Conservation (phyloP, 1,139 yeast species). For the Pneumocystis murina region DNA sequence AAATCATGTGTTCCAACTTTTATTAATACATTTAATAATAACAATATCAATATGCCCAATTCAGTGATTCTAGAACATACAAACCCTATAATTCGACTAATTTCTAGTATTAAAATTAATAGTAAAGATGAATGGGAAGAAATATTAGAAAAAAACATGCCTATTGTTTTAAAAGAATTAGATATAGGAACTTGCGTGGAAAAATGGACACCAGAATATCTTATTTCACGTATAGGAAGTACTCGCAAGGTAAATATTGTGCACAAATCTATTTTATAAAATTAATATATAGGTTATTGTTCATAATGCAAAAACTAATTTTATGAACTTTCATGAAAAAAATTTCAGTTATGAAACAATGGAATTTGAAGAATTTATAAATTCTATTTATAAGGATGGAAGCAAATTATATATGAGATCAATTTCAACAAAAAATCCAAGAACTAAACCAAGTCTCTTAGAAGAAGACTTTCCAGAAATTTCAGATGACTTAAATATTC, state of each 20-base stretch:
- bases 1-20: not conserved
- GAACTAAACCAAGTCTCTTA: constrained; percentile 22
- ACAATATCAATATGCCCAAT: not conserved
- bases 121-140: constrained; percentile 12
- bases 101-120: not conserved
- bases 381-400: constrained; percentile 15
- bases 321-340: constrained; percentile 23
- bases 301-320: constrained; percentile 19
- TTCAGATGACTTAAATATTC: constrained; percentile 23
- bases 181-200: constrained; percentile 20
- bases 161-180: constrained; percentile 16
- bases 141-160: constrained; percentile 12
- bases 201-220: constrained; percentile 23
- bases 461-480: constrained; percentile 22
- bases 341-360: constrained; percentile 23
- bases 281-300: constrained; percentile 17
- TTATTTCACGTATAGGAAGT: constrained; percentile 20
- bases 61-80: not conserved
- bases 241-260: constrained; percentile 11
- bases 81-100: not conserved
- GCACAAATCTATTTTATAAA: not conserved
- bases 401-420: constrained; percentile 21
- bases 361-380: constrained; percentile 21
- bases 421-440: constrained; percentile 21
- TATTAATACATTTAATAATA: not conserved